A percentile compares a stretch with the other conserved stretches of the same genome.
These are phyloP conservation scores for Cavenderia fasciculata DNA, from an alignment of 78 protist species.

Conservation along the genomic window DNA sequence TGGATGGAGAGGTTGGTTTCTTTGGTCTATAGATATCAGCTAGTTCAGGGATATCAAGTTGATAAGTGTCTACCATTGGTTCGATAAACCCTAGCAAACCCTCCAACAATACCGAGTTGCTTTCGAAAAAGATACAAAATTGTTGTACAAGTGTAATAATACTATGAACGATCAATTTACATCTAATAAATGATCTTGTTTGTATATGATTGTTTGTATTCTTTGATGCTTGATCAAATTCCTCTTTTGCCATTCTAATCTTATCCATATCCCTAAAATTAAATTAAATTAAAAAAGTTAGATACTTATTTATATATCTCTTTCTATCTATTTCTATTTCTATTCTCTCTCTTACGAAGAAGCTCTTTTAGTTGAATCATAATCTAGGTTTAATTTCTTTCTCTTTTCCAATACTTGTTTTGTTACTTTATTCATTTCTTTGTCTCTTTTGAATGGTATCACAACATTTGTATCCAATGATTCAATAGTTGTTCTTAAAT, in stretches of 20 bases:
- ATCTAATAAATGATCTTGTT: slow-evolving; percentile 56
- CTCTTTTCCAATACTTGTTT: slow-evolving; percentile 65
- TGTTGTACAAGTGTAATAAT: slow-evolving; percentile 61
- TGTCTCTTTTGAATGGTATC: slow-evolving; percentile 50
- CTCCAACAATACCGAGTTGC: slow-evolving; percentile 50
- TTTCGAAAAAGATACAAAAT: slow-evolving; percentile 60
- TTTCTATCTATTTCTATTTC: background rate
- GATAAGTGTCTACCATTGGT: slow-evolving; percentile 26
- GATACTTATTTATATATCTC: background rate
- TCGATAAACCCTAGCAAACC: slow-evolving; percentile 42
- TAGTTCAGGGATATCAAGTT: slow-evolving; percentile 19
- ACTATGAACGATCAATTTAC: slow-evolving; percentile 67
- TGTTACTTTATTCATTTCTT: slow-evolving; percentile 35
- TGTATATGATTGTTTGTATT: slow-evolving; percentile 42
- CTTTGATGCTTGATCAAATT: slow-evolving; percentile 39
- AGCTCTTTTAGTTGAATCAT: slow-evolving; percentile 56
- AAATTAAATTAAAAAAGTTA: background rate
- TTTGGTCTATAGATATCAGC: slow-evolving; percentile 24
- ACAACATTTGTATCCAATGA: slow-evolving; percentile 3
- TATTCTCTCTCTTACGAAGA: no score
- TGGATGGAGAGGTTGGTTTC: background rate
- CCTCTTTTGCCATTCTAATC: slow-evolving; percentile 29
- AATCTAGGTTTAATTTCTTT: slow-evolving; percentile 62
- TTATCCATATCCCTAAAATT: slow-evolving; percentile 21
- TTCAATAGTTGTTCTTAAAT: slow-evolving; percentile 18